phyloP scores from a whole-genome alignment of 164 flowering plant species.

The Nymphaea colorata region DNA sequence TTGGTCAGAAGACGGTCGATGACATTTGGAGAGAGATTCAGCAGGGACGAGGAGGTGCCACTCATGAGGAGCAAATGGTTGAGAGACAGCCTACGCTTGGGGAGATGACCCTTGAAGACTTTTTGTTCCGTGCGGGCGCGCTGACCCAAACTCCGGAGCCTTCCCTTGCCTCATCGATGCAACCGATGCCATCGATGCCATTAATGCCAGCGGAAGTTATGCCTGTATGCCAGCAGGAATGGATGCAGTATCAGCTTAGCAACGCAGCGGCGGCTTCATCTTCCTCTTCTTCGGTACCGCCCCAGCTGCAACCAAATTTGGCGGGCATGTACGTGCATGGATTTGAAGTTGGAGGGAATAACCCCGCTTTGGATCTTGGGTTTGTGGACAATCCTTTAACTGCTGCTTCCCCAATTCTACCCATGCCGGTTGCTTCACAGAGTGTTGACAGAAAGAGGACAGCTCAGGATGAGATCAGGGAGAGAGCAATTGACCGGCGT shows the following conservation, averaged over 20 bases:
- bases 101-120: constrained; percentile 23
- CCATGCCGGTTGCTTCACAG: constrained; percentile 15
- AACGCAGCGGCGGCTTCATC: not conserved
- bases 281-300: not conserved
- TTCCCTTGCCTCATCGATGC: not conserved
- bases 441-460: constrained; percentile 16
- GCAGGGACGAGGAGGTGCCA: constrained; percentile 13
- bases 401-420: constrained; percentile 11
- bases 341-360: constrained; percentile 8
- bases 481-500: constrained; percentile 40
- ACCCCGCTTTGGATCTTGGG: constrained; percentile 11
- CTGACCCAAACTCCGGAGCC: constrained; percentile 5
- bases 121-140: constrained; percentile 22
- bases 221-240: constrained; percentile 13
- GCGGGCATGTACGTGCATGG: too few species aligned
- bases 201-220: constrained; percentile 14
- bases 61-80: constrained; percentile 9
- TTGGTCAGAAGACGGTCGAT: constrained; percentile 18
- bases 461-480: constrained; percentile 25
- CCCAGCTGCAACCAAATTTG: too few species aligned
- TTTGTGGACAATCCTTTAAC: constrained; percentile 18
- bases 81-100: constrained; percentile 11
- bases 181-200: constrained; percentile 4
- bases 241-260: constrained; percentile 25
- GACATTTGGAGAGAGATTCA: constrained; percentile 26